These are phyloP conservation scores for Lolium rigidum DNA, from an alignment of 176 grass and related monocot genomes.

Conservation along the genomic window DNA sequence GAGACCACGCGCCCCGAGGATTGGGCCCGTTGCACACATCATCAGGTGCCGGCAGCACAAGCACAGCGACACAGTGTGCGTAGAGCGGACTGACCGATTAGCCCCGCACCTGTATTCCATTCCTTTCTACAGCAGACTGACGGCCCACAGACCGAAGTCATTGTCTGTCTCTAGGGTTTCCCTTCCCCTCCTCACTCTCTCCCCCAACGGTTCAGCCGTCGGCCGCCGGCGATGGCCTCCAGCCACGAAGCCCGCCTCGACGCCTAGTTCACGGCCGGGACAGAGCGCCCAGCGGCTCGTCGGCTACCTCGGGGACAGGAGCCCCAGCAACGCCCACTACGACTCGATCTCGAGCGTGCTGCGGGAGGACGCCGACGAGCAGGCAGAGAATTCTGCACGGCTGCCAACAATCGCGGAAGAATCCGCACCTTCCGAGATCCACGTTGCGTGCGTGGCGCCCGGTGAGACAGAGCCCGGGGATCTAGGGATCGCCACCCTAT, in stretches of 20 bases:
- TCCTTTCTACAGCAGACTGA: background rate
- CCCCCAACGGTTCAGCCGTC: background rate
- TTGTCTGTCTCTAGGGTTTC: background rate
- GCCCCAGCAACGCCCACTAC: background rate
- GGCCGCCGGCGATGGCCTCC: background rate
- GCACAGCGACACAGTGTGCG: too few relatives aligned
- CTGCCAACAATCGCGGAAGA: background rate
- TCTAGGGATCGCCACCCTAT: too few relatives aligned
- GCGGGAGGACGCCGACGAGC: background rate
- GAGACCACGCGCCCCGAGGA: background rate
- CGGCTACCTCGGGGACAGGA: background rate
- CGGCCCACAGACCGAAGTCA: constrained; percentile 1
- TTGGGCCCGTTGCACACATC: background rate
- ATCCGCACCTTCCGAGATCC: background rate
- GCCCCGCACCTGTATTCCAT: background rate
- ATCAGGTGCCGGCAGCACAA: background rate
- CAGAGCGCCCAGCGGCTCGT: background rate
- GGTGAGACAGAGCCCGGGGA: background rate
- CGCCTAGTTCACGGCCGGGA: background rate
- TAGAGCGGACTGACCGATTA: background rate
- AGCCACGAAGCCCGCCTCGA: background rate
- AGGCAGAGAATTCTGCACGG: background rate
- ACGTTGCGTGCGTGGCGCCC: background rate
- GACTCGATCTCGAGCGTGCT: background rate
- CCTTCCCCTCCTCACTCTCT: background rate